These are phyloP conservation scores for Aspergillus sp. DNA, from an alignment of 2,329 filamentous ascomycete genomes.

Conservation along the genomic window DNA sequence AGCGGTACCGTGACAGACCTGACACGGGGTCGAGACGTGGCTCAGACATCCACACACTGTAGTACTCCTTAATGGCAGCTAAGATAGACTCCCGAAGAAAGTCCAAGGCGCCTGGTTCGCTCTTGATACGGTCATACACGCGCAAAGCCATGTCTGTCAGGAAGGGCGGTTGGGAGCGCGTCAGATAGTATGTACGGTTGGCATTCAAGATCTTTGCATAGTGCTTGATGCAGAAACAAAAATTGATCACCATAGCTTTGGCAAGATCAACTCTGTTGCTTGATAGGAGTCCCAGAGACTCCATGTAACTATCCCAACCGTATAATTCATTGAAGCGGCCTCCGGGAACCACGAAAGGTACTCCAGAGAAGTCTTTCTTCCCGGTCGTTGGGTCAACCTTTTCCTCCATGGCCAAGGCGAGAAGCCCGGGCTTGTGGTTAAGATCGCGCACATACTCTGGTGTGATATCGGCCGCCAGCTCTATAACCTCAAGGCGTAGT, in stretches of 20 bases:
- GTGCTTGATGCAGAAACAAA: conserved; percentile 97
- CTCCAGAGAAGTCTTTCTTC: conserved; percentile 69
- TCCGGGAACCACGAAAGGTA: conserved; percentile 96
- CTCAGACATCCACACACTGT: conserved; percentile 79
- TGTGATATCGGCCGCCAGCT: conserved; percentile 70
- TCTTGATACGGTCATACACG: conserved; percentile 90
- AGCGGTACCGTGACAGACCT: conserved; percentile 80
- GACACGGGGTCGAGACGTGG: conserved; percentile 76
- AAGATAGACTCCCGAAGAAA: conserved; percentile 79
- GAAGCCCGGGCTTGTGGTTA: conserved; percentile 82
- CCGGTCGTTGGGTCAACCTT: conserved; percentile 65
- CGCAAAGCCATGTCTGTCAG: conserved; percentile 95
- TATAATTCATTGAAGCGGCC: conserved; percentile 98
- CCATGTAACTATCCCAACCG: conserved; percentile 99
- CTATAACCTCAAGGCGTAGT: conserved; percentile 81
- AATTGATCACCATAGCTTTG: conserved; percentile 93
- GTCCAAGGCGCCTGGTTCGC: conserved; percentile 74
- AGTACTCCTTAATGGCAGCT: conserved; percentile 95
- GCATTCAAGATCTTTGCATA: conserved; percentile 99
- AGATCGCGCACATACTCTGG: conserved; percentile 78
- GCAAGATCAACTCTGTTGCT: conserved; percentile 83
- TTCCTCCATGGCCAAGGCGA: conserved; percentile 88
- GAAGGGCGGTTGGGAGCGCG: conserved; percentile 92
- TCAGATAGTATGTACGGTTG: conserved; percentile 92
- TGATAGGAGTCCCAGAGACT: conserved; percentile 82